Evolutionary conservation across 352 stramenopile genomes (phyloP), one percentile per base, ranked within the genome.

Genomic region (Pseudoperonospora humuli): DNA sequence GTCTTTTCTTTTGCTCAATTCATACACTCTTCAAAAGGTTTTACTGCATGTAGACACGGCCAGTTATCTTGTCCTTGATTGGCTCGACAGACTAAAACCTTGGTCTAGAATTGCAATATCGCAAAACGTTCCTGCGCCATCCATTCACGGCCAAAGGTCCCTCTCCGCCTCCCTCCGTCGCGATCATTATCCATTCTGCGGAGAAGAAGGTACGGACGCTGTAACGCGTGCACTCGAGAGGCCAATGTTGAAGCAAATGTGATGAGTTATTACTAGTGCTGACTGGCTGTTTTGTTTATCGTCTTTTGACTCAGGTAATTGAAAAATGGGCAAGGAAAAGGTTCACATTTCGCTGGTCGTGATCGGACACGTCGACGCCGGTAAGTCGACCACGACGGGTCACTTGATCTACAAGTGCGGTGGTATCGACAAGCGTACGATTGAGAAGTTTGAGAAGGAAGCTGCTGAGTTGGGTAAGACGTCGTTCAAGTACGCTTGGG

Each of bases 361-460:
- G 39, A 97, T 98, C 56, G 95, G 95, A 28, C 93, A 98, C 80
- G 81, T 98, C 67, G 89, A 98, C 88, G 84, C 91, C 72, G 96
- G 97, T 47, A 99, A 99, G 80, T 99, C 95, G 38, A 99, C 97
- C 21, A 98, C 93, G 31, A 98, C 92, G 10, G 96, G 95, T 54
- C 96, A 99, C 73, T 72, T 99, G 40, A 98, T 99, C 65, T 99
- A 98, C 88, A 98, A 98, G 81, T 98, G 93, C 77, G 96, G 96
- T 60, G 89, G 90, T 58, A 97, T 99, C 61, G 91, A 98, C 75
- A 96, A 99, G 79, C 87, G 91, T 84, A 97, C 94, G 18, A 98
- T 99, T 68, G 95, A 98, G 64, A 98, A 98, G 35, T 41, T 41
- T 88, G 96, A 99, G 78, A 97, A 97, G 59, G 95, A 99, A 70